A percentile compares a stretch with the other conserved stretches of the same genome.
Evolutionary conservation across 768 basidiomycete genomes (phyloP).

Genomic region (Auriscalpium orientale): DNA sequence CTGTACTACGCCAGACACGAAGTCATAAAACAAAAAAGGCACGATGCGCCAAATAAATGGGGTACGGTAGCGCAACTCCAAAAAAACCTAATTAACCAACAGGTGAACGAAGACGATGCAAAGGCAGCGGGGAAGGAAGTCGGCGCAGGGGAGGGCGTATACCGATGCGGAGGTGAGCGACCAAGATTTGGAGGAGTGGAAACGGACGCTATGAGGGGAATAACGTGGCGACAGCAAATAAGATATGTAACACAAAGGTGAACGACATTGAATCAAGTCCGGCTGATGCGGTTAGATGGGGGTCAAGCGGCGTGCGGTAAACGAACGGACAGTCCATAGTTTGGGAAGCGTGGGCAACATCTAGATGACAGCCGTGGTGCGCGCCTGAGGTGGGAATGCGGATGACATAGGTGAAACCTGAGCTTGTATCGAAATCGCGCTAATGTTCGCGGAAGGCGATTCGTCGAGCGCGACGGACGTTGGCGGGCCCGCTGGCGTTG

Average conservation of each 20-base stretch:
- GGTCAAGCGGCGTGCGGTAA: neutral
- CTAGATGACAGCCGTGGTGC: conserved; percentile 15
- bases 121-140: neutral
- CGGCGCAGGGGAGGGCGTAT: neutral
- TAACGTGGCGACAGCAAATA: neutral
- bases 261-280: neutral
- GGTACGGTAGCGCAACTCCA: conserved; percentile 1
- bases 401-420: conserved; percentile 76
- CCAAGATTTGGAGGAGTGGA: too few relatives aligned
- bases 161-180: too few relatives aligned
- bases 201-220: neutral
- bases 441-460: conserved; percentile 14
- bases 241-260: neutral
- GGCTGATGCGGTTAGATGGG: neutral
- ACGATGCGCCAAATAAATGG: conserved; percentile 6
- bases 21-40: conserved; percentile 2
- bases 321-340: neutral
- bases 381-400: conserved; percentile 52
- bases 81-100: neutral
- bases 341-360: neutral
- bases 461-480: conserved; percentile 17
- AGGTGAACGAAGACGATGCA: neutral
- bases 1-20: too few relatives aligned
- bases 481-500: conserved; percentile 34
- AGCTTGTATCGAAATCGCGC: conserved; percentile 36